Percentiles rank a stretch among this genome's conserved stretches.
Conservation (phyloP, 768 basidiomycete genomes). For the Psilocybe subaeruginosa region DNA sequence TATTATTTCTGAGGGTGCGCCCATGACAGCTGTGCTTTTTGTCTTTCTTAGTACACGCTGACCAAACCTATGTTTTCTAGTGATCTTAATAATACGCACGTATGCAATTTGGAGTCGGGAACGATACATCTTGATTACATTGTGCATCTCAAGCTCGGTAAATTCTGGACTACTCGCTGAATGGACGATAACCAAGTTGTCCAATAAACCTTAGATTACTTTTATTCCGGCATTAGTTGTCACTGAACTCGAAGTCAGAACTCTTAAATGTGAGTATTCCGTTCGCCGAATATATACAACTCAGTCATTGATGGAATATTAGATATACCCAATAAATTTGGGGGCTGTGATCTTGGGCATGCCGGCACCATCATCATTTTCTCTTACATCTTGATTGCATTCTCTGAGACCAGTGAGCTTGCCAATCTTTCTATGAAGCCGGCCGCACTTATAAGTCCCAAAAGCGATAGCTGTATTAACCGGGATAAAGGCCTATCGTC, state of each 20-base stretch:
- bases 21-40: neutral
- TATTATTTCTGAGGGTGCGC: neutral
- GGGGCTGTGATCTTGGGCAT: neutral
- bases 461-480: slow-evolving; percentile 41
- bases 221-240: neutral
- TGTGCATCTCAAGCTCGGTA: neutral
- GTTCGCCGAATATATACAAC: too few species aligned
- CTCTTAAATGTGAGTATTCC: neutral
- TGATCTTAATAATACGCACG: neutral
- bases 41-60: too few species aligned
- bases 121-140: neutral
- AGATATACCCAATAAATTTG: neutral
- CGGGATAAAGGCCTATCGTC: slow-evolving; percentile 36
- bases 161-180: too few species aligned
- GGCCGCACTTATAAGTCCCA: neutral
- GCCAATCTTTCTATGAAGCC: neutral
- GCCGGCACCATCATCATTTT: slow-evolving; percentile 25
- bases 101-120: neutral
- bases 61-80: neutral
- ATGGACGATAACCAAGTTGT: neutral
- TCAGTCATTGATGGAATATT: neutral
- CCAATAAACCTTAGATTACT: neutral
- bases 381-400: slow-evolving; percentile 39
- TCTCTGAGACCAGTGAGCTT: slow-evolving; percentile 41
- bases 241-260: neutral